Percentiles rank a stretch among this genome's conserved stretches.
Conservation (phyloP, 208 protist genomes). For the Crithidia fasciculata region DNA sequence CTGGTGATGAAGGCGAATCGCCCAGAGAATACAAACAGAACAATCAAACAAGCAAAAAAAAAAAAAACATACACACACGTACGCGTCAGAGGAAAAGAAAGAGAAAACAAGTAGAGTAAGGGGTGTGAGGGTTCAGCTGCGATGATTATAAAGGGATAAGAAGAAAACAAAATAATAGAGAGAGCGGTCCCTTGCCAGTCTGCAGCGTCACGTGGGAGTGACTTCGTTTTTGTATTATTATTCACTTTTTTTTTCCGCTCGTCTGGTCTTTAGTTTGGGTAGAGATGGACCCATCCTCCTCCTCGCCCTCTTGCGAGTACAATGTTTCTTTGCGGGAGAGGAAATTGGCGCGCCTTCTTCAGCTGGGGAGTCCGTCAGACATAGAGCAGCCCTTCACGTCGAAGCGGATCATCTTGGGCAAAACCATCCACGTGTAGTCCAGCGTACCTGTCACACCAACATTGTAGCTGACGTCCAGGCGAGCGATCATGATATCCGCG, state of each 20-base stretch:
- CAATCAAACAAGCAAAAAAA: neutral
- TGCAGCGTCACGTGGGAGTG: too few relatives aligned
- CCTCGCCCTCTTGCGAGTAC: too few relatives aligned
- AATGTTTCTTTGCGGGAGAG: too few relatives aligned
- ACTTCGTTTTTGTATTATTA: too few relatives aligned
- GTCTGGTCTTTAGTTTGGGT: too few relatives aligned
- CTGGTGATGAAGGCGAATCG: neutral
- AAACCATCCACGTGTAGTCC: neutral
- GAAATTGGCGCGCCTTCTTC: neutral
- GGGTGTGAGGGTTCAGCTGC: too few relatives aligned
- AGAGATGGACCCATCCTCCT: too few relatives aligned
- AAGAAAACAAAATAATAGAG: too few relatives aligned
- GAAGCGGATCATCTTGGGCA: neutral
- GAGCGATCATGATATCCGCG: neutral
- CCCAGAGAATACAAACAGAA: constrained; percentile 15
- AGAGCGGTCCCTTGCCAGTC: too few relatives aligned
- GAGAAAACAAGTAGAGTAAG: too few relatives aligned
- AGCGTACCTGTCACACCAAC: neutral
- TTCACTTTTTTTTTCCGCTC: too few relatives aligned
- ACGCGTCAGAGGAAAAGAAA: neutral
- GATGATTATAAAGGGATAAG: too few relatives aligned
- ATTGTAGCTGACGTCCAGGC: neutral
- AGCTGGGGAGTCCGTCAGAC: neutral
- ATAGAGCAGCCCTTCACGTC: neutral
- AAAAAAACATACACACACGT: neutral